Percentiles rank a stretch among this genome's conserved stretches.
These are phyloP conservation scores for Coemansia sp. DNA, from an alignment of 192 early-diverging fungal genomes.

Conservation along the genomic window DNA sequence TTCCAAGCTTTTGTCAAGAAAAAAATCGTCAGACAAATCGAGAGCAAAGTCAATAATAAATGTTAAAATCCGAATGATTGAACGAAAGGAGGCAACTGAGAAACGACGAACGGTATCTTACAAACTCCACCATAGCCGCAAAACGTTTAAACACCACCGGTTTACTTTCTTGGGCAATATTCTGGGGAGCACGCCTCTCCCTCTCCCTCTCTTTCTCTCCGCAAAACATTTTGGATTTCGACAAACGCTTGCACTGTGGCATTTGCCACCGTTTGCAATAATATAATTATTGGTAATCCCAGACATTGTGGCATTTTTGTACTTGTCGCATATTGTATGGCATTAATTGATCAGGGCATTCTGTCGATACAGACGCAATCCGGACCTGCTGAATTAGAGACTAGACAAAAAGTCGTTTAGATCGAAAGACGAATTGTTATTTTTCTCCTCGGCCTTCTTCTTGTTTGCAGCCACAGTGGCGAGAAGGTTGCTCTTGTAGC, in stretches of 20 bases:
- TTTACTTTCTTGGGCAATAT: background rate
- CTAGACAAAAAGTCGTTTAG: slow-evolving; percentile 39
- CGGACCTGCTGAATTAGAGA: slow-evolving; percentile 7
- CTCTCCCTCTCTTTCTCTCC: background rate
- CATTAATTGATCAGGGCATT: background rate
- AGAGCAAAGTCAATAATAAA: background rate
- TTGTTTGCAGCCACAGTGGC: slow-evolving; percentile 46
- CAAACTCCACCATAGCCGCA: background rate
- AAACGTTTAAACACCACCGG: background rate
- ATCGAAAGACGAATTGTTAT: slow-evolving; percentile 20
- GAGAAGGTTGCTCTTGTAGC: slow-evolving; percentile 45
- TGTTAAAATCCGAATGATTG: background rate
- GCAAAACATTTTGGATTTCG: background rate
- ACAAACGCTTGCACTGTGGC: background rate
- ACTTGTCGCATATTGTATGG: background rate
- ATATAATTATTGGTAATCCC: background rate
- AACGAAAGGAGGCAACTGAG: background rate
- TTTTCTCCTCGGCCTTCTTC: slow-evolving; percentile 38
- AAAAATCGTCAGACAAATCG: too few relatives aligned
- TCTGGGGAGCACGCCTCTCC: background rate
- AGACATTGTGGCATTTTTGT: background rate
- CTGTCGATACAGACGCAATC: background rate
- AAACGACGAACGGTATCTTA: background rate
- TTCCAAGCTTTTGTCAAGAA: too few relatives aligned
- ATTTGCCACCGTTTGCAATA: too few relatives aligned